Evolutionary conservation across 2,329 filamentous ascomycete species (phyloP), one percentile per base, ranked within the genome.

Genomic region (Aspergillus pseudonomiae): DNA sequence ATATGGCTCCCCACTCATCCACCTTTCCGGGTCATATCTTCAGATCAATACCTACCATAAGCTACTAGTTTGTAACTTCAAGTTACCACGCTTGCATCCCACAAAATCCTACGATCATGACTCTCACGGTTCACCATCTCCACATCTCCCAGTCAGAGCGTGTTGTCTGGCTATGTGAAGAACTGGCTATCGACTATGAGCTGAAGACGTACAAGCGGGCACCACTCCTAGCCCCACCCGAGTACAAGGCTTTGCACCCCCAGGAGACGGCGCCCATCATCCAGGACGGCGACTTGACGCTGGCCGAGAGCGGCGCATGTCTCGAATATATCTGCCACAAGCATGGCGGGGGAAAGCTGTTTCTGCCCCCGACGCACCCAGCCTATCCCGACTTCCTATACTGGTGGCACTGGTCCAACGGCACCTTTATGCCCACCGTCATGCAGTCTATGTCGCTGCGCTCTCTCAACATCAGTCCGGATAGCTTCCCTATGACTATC

Each of bases 121-220:
- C 54, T 12, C 59, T 67, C 16, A 67, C 50, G 32, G 41, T 66
- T 36, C 84, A 87, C 70, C 85, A 88, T 68, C 82, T 87, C n/a
- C 78, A 81, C 53, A 69, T 80, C 72, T 87, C 86, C 12, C 87
- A 90, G 72, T 89, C 87, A 41, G 88, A 90, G 73, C 86, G 88
- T 46, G 81, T 90, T 58, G 77, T 85, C 70, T 90, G 86, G 83
- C 83, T 90, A 53, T 86, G 86, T 73, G 88, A 91, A 74, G 88
- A 91, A 74, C 84, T 90, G 21, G 74, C 76, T 55, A 75, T 91
- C 58, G 71, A 79, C 2, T 90, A 90, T 72, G 70, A 78, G 1
- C 74, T 86, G 12, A 77, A 78, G 62, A 75, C 77, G 46, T 80
- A 87, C 77, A 64, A 79, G 57, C 82, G 84, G 50, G 70, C 70